Evolutionary conservation across 192 early-diverging fungal species (phyloP).

Genomic region (Entomortierella parvispora): DNA sequence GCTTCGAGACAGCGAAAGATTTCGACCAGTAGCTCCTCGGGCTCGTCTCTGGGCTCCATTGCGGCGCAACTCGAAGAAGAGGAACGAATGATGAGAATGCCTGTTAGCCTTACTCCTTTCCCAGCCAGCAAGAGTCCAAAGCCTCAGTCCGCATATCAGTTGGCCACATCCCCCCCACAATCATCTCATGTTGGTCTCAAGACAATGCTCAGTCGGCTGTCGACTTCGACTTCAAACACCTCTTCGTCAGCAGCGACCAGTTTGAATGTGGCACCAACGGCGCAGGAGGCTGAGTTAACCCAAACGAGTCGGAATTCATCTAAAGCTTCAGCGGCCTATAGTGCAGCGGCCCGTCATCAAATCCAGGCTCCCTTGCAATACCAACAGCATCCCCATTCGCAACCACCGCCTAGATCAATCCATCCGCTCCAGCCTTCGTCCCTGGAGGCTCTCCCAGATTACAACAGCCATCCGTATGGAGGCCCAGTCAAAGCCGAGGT

Average conservation of each 20-base stretch:
- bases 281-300: not conserved
- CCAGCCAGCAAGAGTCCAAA: not conserved
- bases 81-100: conserved; percentile 22
- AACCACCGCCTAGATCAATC: not conserved
- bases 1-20: conserved; percentile 28
- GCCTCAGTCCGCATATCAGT: conserved; percentile 8
- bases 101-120: not conserved
- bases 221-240: conserved; percentile 5
- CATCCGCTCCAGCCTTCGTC: conserved; percentile 17
- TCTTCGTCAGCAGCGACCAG: not conserved
- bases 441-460: no score
- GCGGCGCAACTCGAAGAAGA: conserved; percentile 36
- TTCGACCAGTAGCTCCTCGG: conserved; percentile 35
- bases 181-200: conserved; percentile 35
- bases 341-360: conserved; percentile 5
- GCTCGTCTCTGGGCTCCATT: conserved; percentile 31
- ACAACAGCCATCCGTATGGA: conserved; percentile 11
- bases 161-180: conserved; percentile 9
- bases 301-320: not conserved
- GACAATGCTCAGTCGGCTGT: conserved; percentile 45
- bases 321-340: not conserved
- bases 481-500: conserved; percentile 1
- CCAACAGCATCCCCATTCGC: conserved; percentile 5
- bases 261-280: not conserved
- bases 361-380: conserved; percentile 13